Evolutionary conservation across 192 early-diverging fungal genomes (phyloP), one percentile per base, ranked within the genome.

Genomic region (Rhizophagus prolifer): DNA sequence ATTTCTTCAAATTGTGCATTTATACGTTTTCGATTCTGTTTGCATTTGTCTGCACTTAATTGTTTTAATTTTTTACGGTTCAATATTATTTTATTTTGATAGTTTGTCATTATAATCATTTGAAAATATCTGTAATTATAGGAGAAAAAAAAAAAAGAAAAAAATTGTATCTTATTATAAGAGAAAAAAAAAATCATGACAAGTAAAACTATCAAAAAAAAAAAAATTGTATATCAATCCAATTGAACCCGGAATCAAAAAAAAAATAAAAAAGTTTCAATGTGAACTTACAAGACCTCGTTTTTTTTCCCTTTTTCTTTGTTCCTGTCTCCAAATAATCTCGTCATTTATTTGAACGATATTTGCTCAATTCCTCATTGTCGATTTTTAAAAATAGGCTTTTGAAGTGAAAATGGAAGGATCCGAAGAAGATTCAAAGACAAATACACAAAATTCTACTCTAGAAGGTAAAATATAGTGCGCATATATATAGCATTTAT

Each of bases 391-490:
- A 69, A n/a, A 28, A 38, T 23, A 73, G 68, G 41, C 23, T 23
- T 70, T 60, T 60, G 58, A 73, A 61, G 72, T 60, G 21, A 73
- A 60, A 60, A 31, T 73, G 54, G 59, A 38, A 41, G 16, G n/a
- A 16, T 26, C 54, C 31, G 72, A 73, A 60, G 72, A 73, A 41
- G 72, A 60, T 34, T 23, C 58, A 60, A 60, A 21, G 9, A 3
- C 28, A 9, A 28, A 19, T 73, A 25, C 30, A 21, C 31, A 58
- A 23, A 61, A 16, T 65, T 30, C 28, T 9, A 21, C 38, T 19
- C 44, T 31, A 66, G 60, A 76, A 66, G 74, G 74, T 76, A 78
- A 78, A 46, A 26, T 50, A 65, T 46, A 41, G 38, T 62, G 31
- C 25, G 26, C 38, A 36, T 30, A 28, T 67, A 70, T 34, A 4